phyloP scores from a whole-genome alignment of 164 flowering plant genomes.

The Euptelea pleiosperma region DNA sequence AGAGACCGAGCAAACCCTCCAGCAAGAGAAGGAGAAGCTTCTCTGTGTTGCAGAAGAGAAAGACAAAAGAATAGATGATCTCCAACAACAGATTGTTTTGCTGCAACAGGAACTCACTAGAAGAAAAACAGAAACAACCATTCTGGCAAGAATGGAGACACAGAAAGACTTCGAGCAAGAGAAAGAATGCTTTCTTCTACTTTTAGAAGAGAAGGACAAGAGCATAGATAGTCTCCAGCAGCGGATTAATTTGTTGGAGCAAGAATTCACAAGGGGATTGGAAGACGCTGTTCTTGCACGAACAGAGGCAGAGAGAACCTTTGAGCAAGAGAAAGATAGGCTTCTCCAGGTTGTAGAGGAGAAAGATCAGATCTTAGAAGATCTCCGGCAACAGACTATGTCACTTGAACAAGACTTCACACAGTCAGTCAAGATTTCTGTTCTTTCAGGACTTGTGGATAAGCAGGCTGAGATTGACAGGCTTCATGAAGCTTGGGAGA shows the following conservation, averaged over 20 bases:
- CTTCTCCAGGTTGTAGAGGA: slow-evolving; percentile 31
- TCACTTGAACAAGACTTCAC: slow-evolving; percentile 40
- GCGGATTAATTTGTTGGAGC: slow-evolving; percentile 35
- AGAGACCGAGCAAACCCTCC: slow-evolving; percentile 15
- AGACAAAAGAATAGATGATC: slow-evolving; percentile 18
- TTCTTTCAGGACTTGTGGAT: slow-evolving; percentile 17
- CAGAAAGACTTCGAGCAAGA: slow-evolving; percentile 25
- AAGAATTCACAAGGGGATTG: slow-evolving; percentile 44
- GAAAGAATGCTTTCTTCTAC: slow-evolving; percentile 24
- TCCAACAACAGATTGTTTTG: slow-evolving; percentile 27
- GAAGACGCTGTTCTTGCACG: slow-evolving; percentile 38
- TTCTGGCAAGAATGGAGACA: slow-evolving; percentile 3
- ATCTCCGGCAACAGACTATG: slow-evolving; percentile 31
- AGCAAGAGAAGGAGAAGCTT: slow-evolving; percentile 28
- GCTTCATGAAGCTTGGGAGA: slow-evolving; percentile 26
- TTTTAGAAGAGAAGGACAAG: slow-evolving; percentile 35
- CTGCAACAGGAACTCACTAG: slow-evolving; percentile 17
- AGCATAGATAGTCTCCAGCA: slow-evolving; percentile 34
- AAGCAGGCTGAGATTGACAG: slow-evolving; percentile 18
- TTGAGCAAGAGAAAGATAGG: slow-evolving; percentile 34
- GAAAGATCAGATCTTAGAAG: slow-evolving; percentile 34
- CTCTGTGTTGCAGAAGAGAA: slow-evolving; percentile 18
- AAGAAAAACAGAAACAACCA: slow-evolving; percentile 6
- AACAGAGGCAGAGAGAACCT: slow-evolving; percentile 31
- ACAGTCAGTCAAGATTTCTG: no score